Base-by-base conservation (phyloP, 129 eudicot genomes). In the Logfia minima region DNA sequence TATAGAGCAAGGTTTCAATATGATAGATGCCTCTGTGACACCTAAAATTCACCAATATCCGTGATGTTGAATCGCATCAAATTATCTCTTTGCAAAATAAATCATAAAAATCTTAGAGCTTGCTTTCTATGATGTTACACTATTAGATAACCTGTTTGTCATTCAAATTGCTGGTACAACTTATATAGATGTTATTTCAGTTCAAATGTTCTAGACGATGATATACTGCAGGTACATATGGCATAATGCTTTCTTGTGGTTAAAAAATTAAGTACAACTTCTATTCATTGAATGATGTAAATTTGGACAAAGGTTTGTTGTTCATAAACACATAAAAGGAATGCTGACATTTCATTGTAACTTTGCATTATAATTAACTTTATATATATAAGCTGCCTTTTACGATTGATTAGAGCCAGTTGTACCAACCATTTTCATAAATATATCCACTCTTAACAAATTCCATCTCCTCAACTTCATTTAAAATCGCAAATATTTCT, bases 1-100 rank as follows among this genome's bases (percentile, higher is more conserved):
- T 26, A 26, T 43, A 45, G 32, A 31, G 52, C 24, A 45, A 61
- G 66, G 56, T 48, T 48, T 0, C 24, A 24, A 56, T n/a, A 19
- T 2, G 32, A 24, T 61, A 45, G 84, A 85, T 82, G 89, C 77
- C 74, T 58, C 70, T 79, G 35, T 79, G 77, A 63, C 55, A 82
- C 86, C 89, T 79, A 75, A 79, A 76, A 70, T 26, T 39, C 79
- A 80, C 72, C 79, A 35, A 48, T 16, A 48, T 48, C 55, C 5
- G 39, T 77, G 41, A 77, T 29, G 68, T 19, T 31, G 21, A 69
- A 37, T 61, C 34, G 53, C 18, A 53, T 55, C 45, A 53, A 3
- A 32, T 1, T 18, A 65, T 65, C 8, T 61, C 45, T 79, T 21
- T 45, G 21, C 55, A 65, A 5, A 66, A 51, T 51, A 52, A 73